Evolutionary conservation across 192 early-diverging fungal genomes (phyloP).

Genomic region (Entomortierella parvispora): DNA sequence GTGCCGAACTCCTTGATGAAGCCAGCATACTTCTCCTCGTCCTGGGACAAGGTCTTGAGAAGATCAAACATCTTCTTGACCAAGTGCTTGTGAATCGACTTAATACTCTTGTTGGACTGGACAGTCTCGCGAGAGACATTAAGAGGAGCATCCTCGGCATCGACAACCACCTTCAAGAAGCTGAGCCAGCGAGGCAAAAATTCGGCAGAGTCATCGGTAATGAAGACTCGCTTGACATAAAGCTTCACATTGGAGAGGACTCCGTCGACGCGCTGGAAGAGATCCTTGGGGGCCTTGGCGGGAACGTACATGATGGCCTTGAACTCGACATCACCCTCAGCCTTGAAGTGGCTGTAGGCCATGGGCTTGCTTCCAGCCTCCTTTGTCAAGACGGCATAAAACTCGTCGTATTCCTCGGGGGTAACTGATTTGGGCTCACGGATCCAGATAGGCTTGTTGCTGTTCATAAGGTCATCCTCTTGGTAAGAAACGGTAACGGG

Average conservation of each 20-base stretch:
- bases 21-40: slow-evolving; percentile 69
- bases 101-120: slow-evolving; percentile 86
- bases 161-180: slow-evolving; percentile 95
- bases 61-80: slow-evolving; percentile 91
- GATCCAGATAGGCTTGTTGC: slow-evolving; percentile 95
- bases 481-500: slow-evolving; percentile 65
- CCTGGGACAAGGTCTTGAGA: slow-evolving; percentile 75
- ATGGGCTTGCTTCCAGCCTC: slow-evolving; percentile 74
- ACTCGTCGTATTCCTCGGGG: slow-evolving; percentile 87
- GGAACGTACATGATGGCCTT: slow-evolving; percentile 89
- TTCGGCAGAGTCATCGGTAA: slow-evolving; percentile 89
- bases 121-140: slow-evolving; percentile 98
- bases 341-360: slow-evolving; percentile 89
- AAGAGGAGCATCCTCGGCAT: slow-evolving; percentile 97
- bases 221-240: slow-evolving; percentile 96
- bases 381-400: slow-evolving; percentile 86
- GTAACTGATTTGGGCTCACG: slow-evolving; percentile 81
- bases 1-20: slow-evolving; percentile 83
- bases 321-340: slow-evolving; percentile 95
- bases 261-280: slow-evolving; percentile 65
- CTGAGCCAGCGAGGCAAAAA: slow-evolving; percentile 91
- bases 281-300: slow-evolving; percentile 61
- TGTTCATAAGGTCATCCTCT: slow-evolving; percentile 87
- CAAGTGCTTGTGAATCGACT: slow-evolving; percentile 88
- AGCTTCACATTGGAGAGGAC: slow-evolving; percentile 79